Evolutionary conservation across 208 protist species (phyloP), one percentile per base, ranked within the genome.

Genomic region (Acanthamoeba royreba): DNA sequence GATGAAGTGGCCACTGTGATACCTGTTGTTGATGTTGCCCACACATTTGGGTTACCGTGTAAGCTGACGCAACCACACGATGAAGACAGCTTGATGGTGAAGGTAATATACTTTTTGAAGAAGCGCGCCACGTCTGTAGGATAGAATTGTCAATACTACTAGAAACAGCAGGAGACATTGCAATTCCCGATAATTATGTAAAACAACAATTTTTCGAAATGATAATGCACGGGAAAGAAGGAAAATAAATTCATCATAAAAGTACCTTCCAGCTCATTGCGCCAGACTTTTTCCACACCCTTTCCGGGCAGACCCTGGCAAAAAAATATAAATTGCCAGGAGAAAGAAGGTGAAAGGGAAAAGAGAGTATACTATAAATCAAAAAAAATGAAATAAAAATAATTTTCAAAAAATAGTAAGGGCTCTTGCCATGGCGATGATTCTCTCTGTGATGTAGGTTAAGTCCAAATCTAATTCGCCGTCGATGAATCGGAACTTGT

Each of bases 391-490:
- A 91, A 15, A 91, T 17, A 91, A 72, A 11, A 4, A 8, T 3
- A 91, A 7, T 35, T 55, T 42, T 61, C 53, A 53, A 53, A 4
- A 31, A 77, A 55, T 55, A 77, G 31, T n/a, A 11, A 19, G 13
- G 35, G 31, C 11, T n/a, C 66, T 15, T 33, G 35, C 93, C 94
- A 96, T 96, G 28, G 94, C 94, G 61, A 94, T 94, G 49, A 94
- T 88, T 19, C 46, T 17, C n/a, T 93, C 74, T n/a, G 98, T 98
- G 38, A 99, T 97, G 93, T 99, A 99, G 28, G 97, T 96, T 33
- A 99, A 94, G 93, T 99, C 98, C 1, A 99, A 95, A 79, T 98
- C 97, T 66, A 97, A 98, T 9, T 96, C 97, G 28, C 97, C 96
- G 8, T 96, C 93, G 52, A 96, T 92, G 94, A 97, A 98, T 46